Conservation (phyloP, 192 early-diverging fungal genomes). For the Oehlia diaphana region DNA sequence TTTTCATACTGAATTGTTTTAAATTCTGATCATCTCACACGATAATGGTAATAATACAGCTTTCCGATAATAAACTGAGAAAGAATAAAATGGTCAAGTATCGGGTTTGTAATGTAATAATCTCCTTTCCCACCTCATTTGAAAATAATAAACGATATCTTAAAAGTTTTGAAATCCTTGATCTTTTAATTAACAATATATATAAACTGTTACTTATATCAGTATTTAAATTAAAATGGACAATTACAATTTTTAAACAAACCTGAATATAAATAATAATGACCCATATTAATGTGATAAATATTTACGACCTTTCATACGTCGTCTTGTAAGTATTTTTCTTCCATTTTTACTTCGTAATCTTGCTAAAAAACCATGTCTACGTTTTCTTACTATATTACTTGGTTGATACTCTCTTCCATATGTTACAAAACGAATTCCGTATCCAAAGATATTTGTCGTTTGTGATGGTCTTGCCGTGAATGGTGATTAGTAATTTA, state of each 20-base stretch:
- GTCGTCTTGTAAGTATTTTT: conserved; percentile 70
- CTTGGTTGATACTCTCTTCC: conserved; percentile 94
- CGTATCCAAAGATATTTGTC: conserved; percentile 29
- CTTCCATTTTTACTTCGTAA: conserved; percentile 78
- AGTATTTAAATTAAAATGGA: too few relatives aligned
- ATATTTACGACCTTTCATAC: conserved; percentile 85
- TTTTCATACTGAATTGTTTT: too few relatives aligned
- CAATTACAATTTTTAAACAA: neutral
- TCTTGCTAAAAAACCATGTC: conserved; percentile 87
- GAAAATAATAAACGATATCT: too few relatives aligned
- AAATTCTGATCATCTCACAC: too few relatives aligned
- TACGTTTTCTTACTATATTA: conserved; percentile 85
- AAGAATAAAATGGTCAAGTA: too few relatives aligned
- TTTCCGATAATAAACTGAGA: too few relatives aligned
- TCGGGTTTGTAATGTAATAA: too few relatives aligned
- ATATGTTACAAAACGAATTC: conserved; percentile 77
- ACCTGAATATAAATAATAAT: neutral
- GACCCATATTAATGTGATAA: conserved; percentile 68
- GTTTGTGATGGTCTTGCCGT: neutral
- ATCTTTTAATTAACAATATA: too few relatives aligned
- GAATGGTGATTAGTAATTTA: neutral
- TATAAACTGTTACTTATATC: too few relatives aligned
- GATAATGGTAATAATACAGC: too few relatives aligned
- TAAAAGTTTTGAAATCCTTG: too few relatives aligned
- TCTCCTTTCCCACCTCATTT: too few relatives aligned